Conservation (phyloP, 371 early-diverging fungal species). For the Gilbertella persicaria region DNA sequence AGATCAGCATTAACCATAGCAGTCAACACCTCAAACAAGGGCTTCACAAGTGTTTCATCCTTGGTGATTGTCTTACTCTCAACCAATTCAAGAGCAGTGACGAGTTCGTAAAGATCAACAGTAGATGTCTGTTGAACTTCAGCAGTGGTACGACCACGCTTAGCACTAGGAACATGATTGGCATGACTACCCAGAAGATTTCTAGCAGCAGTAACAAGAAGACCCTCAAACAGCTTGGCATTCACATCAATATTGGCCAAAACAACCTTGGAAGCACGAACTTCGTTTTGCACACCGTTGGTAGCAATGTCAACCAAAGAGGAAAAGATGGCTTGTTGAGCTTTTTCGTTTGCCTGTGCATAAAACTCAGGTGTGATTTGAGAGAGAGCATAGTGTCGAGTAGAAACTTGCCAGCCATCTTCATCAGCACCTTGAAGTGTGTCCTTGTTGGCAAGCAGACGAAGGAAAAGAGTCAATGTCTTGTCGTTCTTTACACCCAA, state of each 20-base stretch:
- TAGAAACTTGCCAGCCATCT: conserved; percentile 57
- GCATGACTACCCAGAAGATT: conserved; percentile 18
- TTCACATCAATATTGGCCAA: conserved; percentile 57
- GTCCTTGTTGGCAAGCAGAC: conserved; percentile 44
- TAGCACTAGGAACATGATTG: conserved; percentile 18
- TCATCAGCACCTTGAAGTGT: conserved; percentile 45
- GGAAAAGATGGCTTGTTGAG: conserved; percentile 57
- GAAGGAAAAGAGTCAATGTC: conserved; percentile 50
- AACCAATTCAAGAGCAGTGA: conserved; percentile 70
- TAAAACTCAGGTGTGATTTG: conserved; percentile 65
- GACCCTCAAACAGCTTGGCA: conserved; percentile 44
- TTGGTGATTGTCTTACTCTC: conserved; percentile 59
- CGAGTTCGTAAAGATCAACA: conserved; percentile 59
- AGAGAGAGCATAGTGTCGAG: conserved; percentile 58
- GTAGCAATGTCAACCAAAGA: conserved; percentile 69
- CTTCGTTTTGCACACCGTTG: conserved; percentile 61
- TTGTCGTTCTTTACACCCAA: conserved; percentile 55
- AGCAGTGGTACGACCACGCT: conserved; percentile 34
- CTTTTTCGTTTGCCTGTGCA: conserved; percentile 38
- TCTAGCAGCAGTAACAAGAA: conserved; percentile 26
- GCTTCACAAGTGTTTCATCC: conserved; percentile 55
- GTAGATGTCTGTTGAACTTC: conserved; percentile 17
- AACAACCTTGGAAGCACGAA: conserved; percentile 60
- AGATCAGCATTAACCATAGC: conserved; percentile 65
- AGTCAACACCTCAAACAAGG: conserved; percentile 76